phyloP scores from a whole-genome alignment of 495 filamentous ascomycete species.

The Glarea lozoyensis region DNA sequence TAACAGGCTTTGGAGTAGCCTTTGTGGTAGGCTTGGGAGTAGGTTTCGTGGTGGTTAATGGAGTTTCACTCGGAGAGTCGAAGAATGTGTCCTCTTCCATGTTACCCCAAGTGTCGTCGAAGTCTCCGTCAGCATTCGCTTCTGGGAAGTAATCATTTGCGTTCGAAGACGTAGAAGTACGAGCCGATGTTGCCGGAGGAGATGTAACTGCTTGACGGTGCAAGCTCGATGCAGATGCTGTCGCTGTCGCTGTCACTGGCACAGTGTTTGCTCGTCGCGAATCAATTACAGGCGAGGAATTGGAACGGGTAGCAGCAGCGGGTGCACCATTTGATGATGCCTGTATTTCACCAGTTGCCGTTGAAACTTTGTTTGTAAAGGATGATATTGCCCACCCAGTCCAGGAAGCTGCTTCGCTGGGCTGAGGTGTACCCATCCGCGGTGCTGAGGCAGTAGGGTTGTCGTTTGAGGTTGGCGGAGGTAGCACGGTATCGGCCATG shows the following conservation, averaged over 20 bases:
- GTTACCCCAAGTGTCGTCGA: conserved; percentile 44
- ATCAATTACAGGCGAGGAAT: conserved; percentile 8
- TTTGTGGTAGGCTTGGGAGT: too few species aligned
- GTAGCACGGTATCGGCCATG: conserved; percentile 74
- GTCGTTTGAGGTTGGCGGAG: conserved; percentile 37
- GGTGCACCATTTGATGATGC: conserved; percentile 23
- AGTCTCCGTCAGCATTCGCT: conserved; percentile 44
- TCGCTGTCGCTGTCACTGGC: conserved; percentile 28
- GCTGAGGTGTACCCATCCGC: conserved; percentile 67
- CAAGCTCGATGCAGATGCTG: conserved; percentile 43
- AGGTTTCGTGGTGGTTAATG: conserved; percentile 15
- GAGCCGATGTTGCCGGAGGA: conserved; percentile 28
- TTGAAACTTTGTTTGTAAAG: conserved; percentile 88
- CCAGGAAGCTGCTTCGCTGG: conserved; percentile 63
- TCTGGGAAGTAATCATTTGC: conserved; percentile 37
- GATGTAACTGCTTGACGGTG: conserved; percentile 45
- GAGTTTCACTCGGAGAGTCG: conserved; percentile 26
- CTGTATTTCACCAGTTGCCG: conserved; percentile 79
- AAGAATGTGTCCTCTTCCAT: conserved; percentile 49
- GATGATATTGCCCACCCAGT: conserved; percentile 97
- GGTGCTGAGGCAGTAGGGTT: conserved; percentile 31
- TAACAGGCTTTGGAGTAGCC: too few species aligned
- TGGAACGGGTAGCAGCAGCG: conserved; percentile 34
- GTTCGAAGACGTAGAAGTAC: conserved; percentile 33
- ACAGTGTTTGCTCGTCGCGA: conserved; percentile 6